Evolutionary conservation across 495 filamentous ascomycete species (phyloP), one percentile per base, ranked within the genome.

Genomic region (Copromyces sp.): DNA sequence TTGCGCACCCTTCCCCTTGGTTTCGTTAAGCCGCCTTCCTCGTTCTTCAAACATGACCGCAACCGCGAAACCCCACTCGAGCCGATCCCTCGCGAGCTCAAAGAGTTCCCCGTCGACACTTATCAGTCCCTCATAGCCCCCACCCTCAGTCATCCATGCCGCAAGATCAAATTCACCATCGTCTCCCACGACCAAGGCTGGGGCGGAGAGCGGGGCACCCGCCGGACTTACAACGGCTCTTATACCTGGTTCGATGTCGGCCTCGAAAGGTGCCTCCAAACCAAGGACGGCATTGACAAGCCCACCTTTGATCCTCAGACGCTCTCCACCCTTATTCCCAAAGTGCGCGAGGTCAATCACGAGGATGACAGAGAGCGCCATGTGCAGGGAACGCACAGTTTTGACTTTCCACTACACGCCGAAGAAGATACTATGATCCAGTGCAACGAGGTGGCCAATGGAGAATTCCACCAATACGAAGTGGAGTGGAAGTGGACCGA

Each of bases 221-320:
- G 81, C 6, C 80, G 85, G 47, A 87, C 84, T n/a, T 92, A 87
- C 75, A 71, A 80, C 5, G 80, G 76, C 16, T 90, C 89, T 0
- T 91, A 81, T 78, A 92, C 90, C 0, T 94, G 91, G 91, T 93
- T 93, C 75, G 91, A 92, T 61, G 86, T 83, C 4, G 89, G 89
- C 0, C 73, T 86, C 20, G 86, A 88, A 68, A 80, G 83, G 16
- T 79, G 82, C 41, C 70, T 71, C 68, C 59, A 71, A 0, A 75
- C 78, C 16, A 37, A 69, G 16, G 68, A 68, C 20, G 68, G 6
- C 32, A 42, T 32, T 4, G 7, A 69, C 32, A 32, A 35, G 20
- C 39, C 39, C 11, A 65, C 53, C 24, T 65, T 65, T 37, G 42
- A 32, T 17, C 53, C 38, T 29, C 20, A 70, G 1, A 20, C 68